These are phyloP conservation scores for Podochytrium sp. DNA, from an alignment of 192 early-diverging fungal genomes.

Conservation along the genomic window DNA sequence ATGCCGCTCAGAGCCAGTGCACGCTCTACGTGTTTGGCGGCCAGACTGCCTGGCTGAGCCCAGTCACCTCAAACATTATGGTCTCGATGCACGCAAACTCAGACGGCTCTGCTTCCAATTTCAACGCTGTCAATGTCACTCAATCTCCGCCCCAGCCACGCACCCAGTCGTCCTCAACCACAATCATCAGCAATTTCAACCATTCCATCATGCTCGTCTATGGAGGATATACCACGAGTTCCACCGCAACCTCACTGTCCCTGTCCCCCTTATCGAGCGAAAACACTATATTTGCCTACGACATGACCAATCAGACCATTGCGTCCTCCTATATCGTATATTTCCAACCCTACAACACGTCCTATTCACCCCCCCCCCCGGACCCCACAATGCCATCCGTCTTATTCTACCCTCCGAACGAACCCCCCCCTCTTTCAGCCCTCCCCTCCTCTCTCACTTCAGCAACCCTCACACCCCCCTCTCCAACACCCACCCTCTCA, in stretches of 20 bases:
- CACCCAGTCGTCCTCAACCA: not conserved
- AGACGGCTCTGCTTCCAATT: not conserved
- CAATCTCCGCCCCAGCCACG: not conserved
- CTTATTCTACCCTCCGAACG: no score
- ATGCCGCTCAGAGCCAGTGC: not conserved
- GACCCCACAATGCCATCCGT: no score
- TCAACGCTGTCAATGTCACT: not conserved
- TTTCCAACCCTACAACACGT: no score
- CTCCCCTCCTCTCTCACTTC: no score
- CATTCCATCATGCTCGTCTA: conserved; percentile 24
- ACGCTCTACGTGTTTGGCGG: conserved; percentile 22
- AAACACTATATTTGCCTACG: conserved; percentile 14
- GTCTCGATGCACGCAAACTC: not conserved
- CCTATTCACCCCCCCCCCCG: no score
- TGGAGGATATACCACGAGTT: conserved; percentile 11
- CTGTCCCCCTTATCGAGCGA: not conserved
- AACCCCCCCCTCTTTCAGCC: no score
- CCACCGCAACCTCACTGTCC: not conserved
- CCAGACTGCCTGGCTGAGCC: conserved; percentile 3
- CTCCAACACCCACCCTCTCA: no score
- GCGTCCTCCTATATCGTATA: conserved; percentile 20
- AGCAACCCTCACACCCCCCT: no score
- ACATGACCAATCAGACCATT: conserved; percentile 7
- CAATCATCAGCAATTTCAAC: conserved; percentile 17
- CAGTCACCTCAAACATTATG: not conserved